These are phyloP conservation scores for Verticillium dahliae DNA, from an alignment of 2,329 filamentous ascomycete genomes.

Conservation along the genomic window DNA sequence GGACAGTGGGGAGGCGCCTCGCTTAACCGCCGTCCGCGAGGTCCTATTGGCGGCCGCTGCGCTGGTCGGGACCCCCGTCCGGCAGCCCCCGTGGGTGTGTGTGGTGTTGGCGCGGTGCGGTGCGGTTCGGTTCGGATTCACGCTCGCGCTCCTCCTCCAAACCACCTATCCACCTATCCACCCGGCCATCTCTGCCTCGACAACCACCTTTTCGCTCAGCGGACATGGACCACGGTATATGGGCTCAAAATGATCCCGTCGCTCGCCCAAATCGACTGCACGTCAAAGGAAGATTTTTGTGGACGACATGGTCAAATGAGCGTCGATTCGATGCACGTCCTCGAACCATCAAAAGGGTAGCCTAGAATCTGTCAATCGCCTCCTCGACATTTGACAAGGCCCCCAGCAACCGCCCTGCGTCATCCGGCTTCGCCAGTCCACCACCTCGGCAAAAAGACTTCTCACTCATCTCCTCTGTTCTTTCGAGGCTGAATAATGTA, in stretches of 20 bases:
- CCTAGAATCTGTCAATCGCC: slow-evolving; percentile 6
- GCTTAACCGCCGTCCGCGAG: not conserved
- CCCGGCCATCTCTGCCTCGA: slow-evolving; percentile 23
- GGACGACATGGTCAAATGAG: slow-evolving; percentile 7
- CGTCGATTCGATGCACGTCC: not conserved
- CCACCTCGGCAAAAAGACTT: not conserved
- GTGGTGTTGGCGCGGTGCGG: not conserved
- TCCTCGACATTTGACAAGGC: slow-evolving; percentile 5
- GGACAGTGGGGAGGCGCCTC: not conserved
- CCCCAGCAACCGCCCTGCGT: not conserved
- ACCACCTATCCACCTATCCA: slow-evolving; percentile 16
- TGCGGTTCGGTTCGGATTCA: not conserved
- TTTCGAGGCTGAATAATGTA: not conserved
- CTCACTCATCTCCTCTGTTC: not conserved
- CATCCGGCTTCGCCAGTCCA: not conserved
- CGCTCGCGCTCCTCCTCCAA: not conserved
- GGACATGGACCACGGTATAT: slow-evolving; percentile 47
- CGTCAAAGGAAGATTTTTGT: slow-evolving; percentile 20
- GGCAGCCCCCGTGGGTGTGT: not conserved
- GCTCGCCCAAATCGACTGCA: slow-evolving; percentile 29
- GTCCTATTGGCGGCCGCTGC: not conserved
- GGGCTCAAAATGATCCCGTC: slow-evolving; percentile 56
- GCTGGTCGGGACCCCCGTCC: not conserved
- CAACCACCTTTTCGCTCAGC: slow-evolving; percentile 19
- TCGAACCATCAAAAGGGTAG: slow-evolving; percentile 6